Conservation (phyloP, 140 eudicot species). For the Stevia rebaudiana region DNA sequence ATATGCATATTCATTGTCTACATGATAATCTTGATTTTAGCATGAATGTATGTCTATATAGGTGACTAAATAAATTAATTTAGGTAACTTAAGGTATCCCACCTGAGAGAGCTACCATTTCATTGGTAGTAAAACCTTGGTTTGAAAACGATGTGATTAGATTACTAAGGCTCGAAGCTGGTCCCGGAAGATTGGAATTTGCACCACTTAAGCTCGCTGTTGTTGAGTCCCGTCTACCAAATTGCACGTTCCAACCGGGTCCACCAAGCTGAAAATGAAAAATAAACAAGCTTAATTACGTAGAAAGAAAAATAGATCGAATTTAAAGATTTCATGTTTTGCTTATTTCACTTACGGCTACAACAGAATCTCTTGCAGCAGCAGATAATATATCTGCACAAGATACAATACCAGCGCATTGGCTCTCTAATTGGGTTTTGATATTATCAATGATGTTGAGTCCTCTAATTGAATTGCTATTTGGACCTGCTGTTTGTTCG, state of each 20-base stretch:
- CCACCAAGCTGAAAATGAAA: constrained; percentile 55
- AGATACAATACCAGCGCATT: constrained; percentile 57
- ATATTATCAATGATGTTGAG: constrained; percentile 65
- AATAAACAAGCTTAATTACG: too few relatives aligned
- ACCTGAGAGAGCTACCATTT: constrained; percentile 83
- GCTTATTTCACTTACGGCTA: constrained; percentile 40
- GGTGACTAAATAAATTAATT: too few relatives aligned
- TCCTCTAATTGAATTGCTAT: constrained; percentile 56
- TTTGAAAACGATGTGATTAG: constrained; percentile 57
- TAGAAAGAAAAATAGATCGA: too few relatives aligned
- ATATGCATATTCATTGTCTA: too few relatives aligned
- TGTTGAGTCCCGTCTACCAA: constrained; percentile 77
- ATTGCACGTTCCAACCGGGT: constrained; percentile 48
- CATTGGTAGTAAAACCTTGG: constrained; percentile 63
- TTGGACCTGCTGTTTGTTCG: constrained; percentile 58
- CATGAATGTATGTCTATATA: too few relatives aligned
- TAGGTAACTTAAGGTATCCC: too few relatives aligned
- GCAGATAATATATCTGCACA: constrained; percentile 69
- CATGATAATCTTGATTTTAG: too few relatives aligned
- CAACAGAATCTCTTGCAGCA: constrained; percentile 65
- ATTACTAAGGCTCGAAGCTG: constrained; percentile 35
- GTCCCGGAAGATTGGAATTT: constrained; percentile 51
- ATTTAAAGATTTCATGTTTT: not conserved
- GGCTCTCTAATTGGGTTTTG: constrained; percentile 50
- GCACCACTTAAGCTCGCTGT: constrained; percentile 68